Base-by-base conservation (phyloP, 805 yeast species). In the Phaffomyces antillensis region DNA sequence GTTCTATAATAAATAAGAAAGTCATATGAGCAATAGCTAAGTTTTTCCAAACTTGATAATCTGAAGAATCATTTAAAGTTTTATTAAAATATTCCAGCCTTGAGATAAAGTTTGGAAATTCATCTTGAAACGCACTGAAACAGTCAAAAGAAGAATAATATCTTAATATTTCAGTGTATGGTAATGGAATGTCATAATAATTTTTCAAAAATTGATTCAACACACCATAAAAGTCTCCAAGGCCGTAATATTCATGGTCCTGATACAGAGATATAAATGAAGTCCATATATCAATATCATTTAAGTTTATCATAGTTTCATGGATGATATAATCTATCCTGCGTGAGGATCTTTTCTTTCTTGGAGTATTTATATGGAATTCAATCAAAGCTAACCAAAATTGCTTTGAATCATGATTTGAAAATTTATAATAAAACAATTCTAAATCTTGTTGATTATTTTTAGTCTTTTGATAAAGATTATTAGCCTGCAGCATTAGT, bases 401-500 rank as follows among this genome's bases (percentile, higher is more conserved):
- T 2, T 41, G 40, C 17, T 42, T 43, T 24, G 28, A 39, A 12
- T 44, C 25, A 28, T 41, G 37, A 3, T 30, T 26, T 7, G 17
- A 11, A 28, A 37, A 39, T 43, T 5, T 58, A 26, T 54, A 72
- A 77, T 55, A 58, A 57, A 17, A 45, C 47, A 42, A 10, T 40
- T 74, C 81, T 36, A 65, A 58, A 15, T 52, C 51, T 13, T 47
- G 49, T 16, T 58, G 52, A 34, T 66, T 52, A 12, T 57, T 50
- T 41, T 60, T 62, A 0, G 76, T 65, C 13, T 47, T 43, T 7
- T 58, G 50, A 44, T 65, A 64, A 0, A 65, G 42, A 25, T 56
- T 58, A 37, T 63, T 64, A 1, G 74, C 76, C 0, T 42, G n/a
- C 7, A 51, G 43, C 71, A 78, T 67, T 20, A 59, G 56, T 0